These are phyloP conservation scores for Penicillium flavigenum DNA, from an alignment of 495 filamentous ascomycete species.

Conservation along the genomic window DNA sequence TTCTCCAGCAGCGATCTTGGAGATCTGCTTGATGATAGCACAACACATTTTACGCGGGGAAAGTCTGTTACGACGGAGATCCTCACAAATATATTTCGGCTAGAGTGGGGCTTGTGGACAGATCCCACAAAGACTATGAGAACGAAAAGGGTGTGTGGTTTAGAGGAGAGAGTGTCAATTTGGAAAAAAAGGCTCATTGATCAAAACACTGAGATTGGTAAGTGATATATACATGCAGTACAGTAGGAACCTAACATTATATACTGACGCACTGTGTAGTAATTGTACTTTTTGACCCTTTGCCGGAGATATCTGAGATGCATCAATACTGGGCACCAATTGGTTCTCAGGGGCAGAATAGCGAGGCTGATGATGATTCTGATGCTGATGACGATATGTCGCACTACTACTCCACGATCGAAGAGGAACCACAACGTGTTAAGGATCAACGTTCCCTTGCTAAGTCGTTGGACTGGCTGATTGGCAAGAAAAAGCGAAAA, in stretches of 20 bases:
- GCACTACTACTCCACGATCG: not conserved
- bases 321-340: not conserved
- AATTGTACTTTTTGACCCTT: slow-evolving; percentile 17
- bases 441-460: not conserved
- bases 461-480: not conserved
- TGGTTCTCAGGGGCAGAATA: not conserved
- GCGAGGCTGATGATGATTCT: not conserved
- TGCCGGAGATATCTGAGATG: slow-evolving; percentile 11
- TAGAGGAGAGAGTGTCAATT: slow-evolving; percentile 17
- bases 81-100: slow-evolving; percentile 16
- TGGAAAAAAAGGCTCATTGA: slow-evolving; percentile 8
- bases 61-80: slow-evolving; percentile 3
- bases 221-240: not conserved
- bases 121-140: slow-evolving; percentile 7
- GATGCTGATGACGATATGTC: not conserved
- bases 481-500: not conserved
- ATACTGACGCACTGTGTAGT: slow-evolving; percentile 7
- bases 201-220: slow-evolving; percentile 13
- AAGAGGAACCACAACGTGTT: not conserved
- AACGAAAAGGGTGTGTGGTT: slow-evolving; percentile 12
- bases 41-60: slow-evolving; percentile 4
- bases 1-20: slow-evolving; percentile 9
- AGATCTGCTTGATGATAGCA: slow-evolving; percentile 5
- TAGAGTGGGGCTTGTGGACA: slow-evolving; percentile 12
- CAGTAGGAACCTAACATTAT: not conserved